Conservation (phyloP, 2,329 filamentous ascomycete species). For the Fusarium chaquense region DNA sequence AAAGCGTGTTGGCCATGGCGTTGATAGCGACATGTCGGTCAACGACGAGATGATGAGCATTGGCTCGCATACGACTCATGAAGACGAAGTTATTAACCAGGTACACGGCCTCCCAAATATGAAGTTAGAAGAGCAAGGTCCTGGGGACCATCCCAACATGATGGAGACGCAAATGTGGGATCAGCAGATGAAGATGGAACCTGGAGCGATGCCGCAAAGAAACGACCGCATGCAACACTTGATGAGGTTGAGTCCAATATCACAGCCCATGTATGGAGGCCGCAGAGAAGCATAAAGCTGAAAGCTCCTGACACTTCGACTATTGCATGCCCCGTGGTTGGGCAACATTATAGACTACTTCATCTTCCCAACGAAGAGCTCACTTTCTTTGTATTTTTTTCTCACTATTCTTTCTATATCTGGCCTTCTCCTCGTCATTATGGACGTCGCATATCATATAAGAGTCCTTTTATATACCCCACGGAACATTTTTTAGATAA, state of each 20-base stretch:
- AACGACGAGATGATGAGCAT: constrained; percentile 58
- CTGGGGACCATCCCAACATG: constrained; percentile 42
- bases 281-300: constrained; percentile 38
- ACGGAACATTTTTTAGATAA: constrained; percentile 27
- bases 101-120: constrained; percentile 44
- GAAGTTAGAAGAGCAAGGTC: constrained; percentile 46
- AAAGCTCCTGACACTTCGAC: constrained; percentile 12
- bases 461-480: constrained; percentile 44
- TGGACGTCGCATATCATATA: constrained; percentile 26
- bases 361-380: constrained; percentile 53
- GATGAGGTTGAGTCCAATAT: constrained; percentile 40
- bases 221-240: constrained; percentile 41
- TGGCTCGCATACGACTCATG: constrained; percentile 51
- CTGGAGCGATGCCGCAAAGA: constrained; percentile 37
- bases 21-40: constrained; percentile 39
- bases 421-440: constrained; percentile 9
- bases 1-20: constrained; percentile 45
- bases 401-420: background rate
- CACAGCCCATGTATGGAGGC: constrained; percentile 40
- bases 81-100: constrained; percentile 54
- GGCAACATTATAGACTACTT: constrained; percentile 49
- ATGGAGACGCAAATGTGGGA: constrained; percentile 50
- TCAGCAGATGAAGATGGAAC: constrained; percentile 49
- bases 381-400: constrained; percentile 34
- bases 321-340: constrained; percentile 6